Base-by-base conservation (phyloP, 495 filamentous ascomycete species). In the Penicillium waksmanii region DNA sequence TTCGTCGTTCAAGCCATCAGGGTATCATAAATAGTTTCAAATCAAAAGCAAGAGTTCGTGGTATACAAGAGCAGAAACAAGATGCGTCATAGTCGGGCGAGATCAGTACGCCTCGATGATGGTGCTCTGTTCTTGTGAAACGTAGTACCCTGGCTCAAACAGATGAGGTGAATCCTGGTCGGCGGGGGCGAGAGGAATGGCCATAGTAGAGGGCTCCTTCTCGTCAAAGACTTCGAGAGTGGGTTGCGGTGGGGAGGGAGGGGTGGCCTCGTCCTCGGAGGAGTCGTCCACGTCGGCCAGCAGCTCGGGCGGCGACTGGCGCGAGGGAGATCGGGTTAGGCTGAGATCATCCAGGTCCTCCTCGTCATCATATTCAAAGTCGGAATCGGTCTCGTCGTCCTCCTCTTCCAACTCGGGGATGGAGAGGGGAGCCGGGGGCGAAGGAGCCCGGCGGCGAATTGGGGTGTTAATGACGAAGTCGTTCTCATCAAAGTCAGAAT, bases 231-330 rank as follows among this genome's bases (percentile, higher is more conserved):
- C 77, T 61, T 89, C 83, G 53, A 92, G 78, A 2, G 85, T 80
- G 5, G 77, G 73, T 64, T 82, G 75, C 55, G 88, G 89, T 49
- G 94, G 93, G 54, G 94, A 96, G n/a, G 89, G 87, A 34, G 93
- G 93, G 82, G 91, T 89, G 31, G 85, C 80, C 55, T 89, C 87
- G 58, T 90, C 87, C 48, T 90, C 87, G 0, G 88, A 90, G 63
- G 90, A 88, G 40, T 84, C 85, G 57, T 84, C 85, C 3, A 71
- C 77, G 61, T 87, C 85, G 65, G 90, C 80, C 33, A 89, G 81
- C 63, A 96, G 85, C 75, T 93, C 92, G 36, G 93, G 92, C 63
- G 91, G 87, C 52, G 86, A 84, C 66, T 86, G 82, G 69, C 87
- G 86, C 15, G 90, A 93, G 27, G 86, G 83, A 60, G 89, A 86